Conservation (phyloP, 495 filamentous ascomycete genomes). For the Saxispiralis lemnorum region DNA sequence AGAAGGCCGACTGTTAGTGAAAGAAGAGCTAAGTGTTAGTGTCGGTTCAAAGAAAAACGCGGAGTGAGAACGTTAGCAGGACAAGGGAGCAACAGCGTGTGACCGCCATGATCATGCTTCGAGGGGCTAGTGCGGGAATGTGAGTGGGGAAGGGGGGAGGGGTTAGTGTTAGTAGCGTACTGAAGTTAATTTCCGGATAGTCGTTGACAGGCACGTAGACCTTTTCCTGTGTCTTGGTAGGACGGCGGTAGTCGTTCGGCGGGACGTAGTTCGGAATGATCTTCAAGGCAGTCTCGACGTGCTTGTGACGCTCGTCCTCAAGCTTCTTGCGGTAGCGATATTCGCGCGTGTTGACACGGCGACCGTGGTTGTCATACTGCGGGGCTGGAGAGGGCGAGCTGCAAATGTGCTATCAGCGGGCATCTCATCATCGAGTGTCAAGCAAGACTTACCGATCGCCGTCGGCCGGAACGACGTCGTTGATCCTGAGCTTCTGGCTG, state of each 20-base stretch:
- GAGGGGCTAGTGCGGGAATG: slow-evolving; percentile 13
- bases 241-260: slow-evolving; percentile 89
- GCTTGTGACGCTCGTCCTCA: slow-evolving; percentile 94
- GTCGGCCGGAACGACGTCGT: slow-evolving; percentile 90
- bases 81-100: slow-evolving; percentile 34
- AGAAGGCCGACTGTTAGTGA: slow-evolving; percentile 96
- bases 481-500: slow-evolving; percentile 93
- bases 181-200: slow-evolving; percentile 99
- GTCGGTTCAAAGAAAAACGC: slow-evolving; percentile 22
- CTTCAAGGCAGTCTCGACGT: slow-evolving; percentile 96
- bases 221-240: slow-evolving; percentile 99
- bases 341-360: slow-evolving; percentile 95
- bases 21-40: slow-evolving; percentile 83
- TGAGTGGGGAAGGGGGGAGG: slow-evolving; percentile 43
- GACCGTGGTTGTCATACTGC: slow-evolving; percentile 96
- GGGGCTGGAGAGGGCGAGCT: slow-evolving; percentile 91
- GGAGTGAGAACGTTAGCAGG: slow-evolving; percentile 21
- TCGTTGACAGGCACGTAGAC: slow-evolving; percentile 99
- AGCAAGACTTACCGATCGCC: slow-evolving; percentile 58
- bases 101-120: slow-evolving; percentile 11
- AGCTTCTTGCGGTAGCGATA: slow-evolving; percentile 92
- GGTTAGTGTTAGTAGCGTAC: slow-evolving; percentile 90
- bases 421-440: not conserved
- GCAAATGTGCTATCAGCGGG: slow-evolving; percentile 13
- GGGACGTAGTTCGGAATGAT: slow-evolving; percentile 96